Base-by-base conservation (phyloP, 371 early-diverging fungal genomes). In the Dinochytrium kinnereticum region DNA sequence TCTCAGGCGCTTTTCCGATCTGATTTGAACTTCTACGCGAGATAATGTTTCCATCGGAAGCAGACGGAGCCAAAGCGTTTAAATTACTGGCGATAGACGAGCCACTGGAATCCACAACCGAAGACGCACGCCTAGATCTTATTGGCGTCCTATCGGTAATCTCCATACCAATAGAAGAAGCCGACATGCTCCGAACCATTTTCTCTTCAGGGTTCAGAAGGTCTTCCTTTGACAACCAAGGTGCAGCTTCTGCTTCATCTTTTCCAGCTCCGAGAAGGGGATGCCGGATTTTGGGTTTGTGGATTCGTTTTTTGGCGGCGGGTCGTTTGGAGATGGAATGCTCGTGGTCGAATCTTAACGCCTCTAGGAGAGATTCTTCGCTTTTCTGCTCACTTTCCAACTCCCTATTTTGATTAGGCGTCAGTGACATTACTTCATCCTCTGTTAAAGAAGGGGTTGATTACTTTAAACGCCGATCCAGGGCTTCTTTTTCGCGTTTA, bases 241-340 rank as follows among this genome's bases (percentile, higher is more conserved):
- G 61, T 2, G 36, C 61, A 33, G 61, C 28, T 61, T 61, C 61
- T 17, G 15, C 57, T 15, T 37, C 61, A 7, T 37, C 61, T 61
- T 53, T 53, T 17, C 61, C 36, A 7, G 30, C 34, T n/a, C n/a
- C n/a, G 30, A 34, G 36, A 2, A 61, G 34, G 17, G 61, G 2
- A 24, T 61, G 30, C 31, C 61, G 3, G 66, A 66, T 66, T 28
- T 40, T 37, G 15, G 66, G 66, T 44, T 66, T 66, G 19, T 66
- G 44, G n/a, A 66, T 10, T 44, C 28, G 38, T 28, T 66, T 66
- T 33, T 66, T 66, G 19, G 5, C 44, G 7, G 26, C n/a, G 2
- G 66, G 66, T 2, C 44, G 66, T 30, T 37, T 30, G 15, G 28
- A 24, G 44, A 66, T 21, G 36, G 61, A 21, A 15, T 44, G 44